Conservation (phyloP, 2,329 filamentous ascomycete genomes). For the Shiraia sp. region DNA sequence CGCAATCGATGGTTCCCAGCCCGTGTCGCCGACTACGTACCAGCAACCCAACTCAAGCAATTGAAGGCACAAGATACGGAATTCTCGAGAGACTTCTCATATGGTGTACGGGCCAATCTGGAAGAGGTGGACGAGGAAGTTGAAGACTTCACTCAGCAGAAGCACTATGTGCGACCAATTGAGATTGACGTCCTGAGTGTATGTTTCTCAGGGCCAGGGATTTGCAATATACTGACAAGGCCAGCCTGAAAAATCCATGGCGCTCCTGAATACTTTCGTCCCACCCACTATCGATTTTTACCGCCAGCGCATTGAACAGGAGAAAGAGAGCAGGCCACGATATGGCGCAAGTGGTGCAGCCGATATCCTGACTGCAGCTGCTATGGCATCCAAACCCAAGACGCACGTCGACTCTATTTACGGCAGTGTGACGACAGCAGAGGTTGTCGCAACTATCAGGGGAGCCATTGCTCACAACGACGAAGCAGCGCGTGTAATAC, state of each 20-base stretch:
- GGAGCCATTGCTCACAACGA: slow-evolving; percentile 55
- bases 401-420: slow-evolving; percentile 48
- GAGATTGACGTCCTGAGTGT: slow-evolving; percentile 48
- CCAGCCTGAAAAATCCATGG: slow-evolving; percentile 49
- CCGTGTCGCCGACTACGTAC: slow-evolving; percentile 57
- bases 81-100: slow-evolving; percentile 54
- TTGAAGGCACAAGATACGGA: slow-evolving; percentile 50
- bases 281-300: slow-evolving; percentile 54
- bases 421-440: slow-evolving; percentile 59
- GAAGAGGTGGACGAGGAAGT: slow-evolving; percentile 32
- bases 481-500: slow-evolving; percentile 54
- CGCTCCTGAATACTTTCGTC: slow-evolving; percentile 54
- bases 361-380: slow-evolving; percentile 41
- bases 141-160: slow-evolving; percentile 18
- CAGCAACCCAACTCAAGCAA: slow-evolving; percentile 49
- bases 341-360: slow-evolving; percentile 41
- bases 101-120: slow-evolving; percentile 38
- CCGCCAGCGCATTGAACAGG: slow-evolving; percentile 49
- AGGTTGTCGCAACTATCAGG: slow-evolving; percentile 55
- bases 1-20: slow-evolving; percentile 59
- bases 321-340: slow-evolving; percentile 33
- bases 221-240: slow-evolving; percentile 19
- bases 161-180: slow-evolving; percentile 41
- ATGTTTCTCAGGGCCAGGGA: slow-evolving; percentile 11
- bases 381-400: slow-evolving; percentile 34